Evolutionary conservation across 495 filamentous ascomycete species (phyloP), one percentile per base, ranked within the genome.

Genomic region (Tuber melanosporum): DNA sequence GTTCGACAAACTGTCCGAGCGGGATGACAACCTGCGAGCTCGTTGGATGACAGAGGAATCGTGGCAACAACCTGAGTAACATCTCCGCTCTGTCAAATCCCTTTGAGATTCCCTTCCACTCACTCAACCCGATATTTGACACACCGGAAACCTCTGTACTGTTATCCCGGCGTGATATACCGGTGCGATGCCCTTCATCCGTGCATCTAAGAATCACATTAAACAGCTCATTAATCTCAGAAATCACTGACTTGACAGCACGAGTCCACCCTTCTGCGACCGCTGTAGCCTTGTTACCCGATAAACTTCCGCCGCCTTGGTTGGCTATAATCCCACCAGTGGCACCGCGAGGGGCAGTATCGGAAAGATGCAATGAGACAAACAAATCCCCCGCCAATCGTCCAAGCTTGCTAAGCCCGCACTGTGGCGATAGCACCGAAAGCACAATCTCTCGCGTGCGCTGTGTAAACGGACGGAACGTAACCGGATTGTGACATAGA

Each of bases 401-500:
- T 57, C 81, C 80, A 15, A 73, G 66, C 26, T 78, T 74, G 5
- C 20, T 45, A 20, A 74, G n/a, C 41, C 76, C 52, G 42, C 42
- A 15, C 36, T 73, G 17, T 8, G 77, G 71, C 20, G 74, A 73
- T 42, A 83, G 72, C 9, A 81, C 70, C 5, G 26, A 74, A 15
- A 83, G 73, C 20, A 78, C 71, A 52, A 81, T 73, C 19, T 62
- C 70, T 12, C 75, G 73, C 2, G 75, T 69, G 62, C 75, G 76
- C 41, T 78, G 74, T 0, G 71, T 44, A 43, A 83, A 83, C 20
- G 82, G 82, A 8, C 82, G 74, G 47, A 83, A 83, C 10, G 82
- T 83, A 17, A 81, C 76, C 47, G 82, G 77, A 70, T 83, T 82
- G 3, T 76, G 69, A 22, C 72, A 46, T 9, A 83, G 73, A 17